Evolutionary conservation across 23 red algal species (phyloP).

Genomic region (Cyanidium caldarium): DNA sequence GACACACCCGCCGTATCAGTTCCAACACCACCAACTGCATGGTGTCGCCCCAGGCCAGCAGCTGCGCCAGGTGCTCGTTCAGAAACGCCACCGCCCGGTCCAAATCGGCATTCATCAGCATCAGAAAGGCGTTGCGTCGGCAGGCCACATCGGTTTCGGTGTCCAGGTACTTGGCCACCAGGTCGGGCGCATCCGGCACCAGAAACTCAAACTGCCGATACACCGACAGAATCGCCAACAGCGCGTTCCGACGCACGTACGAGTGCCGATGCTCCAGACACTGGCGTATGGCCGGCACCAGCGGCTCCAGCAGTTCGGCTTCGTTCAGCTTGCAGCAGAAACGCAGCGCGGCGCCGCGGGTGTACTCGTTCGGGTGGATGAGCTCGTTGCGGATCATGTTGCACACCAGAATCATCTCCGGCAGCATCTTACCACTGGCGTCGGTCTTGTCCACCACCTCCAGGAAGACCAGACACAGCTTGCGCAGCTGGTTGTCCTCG

Average conservation of each 20-base stretch:
- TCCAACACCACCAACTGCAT: constrained; percentile 75
- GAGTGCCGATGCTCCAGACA: constrained; percentile 89
- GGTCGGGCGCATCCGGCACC: constrained; percentile 76
- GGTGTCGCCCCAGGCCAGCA: constrained; percentile 66
- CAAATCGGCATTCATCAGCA: constrained; percentile 71
- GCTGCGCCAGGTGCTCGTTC: constrained; percentile 33
- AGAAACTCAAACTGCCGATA: constrained; percentile 80
- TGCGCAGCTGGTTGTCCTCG: constrained; percentile 86
- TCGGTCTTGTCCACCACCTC: constrained; percentile 87
- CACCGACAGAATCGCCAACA: constrained; percentile 59
- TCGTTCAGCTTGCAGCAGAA: constrained; percentile 97
- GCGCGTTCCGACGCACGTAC: constrained; percentile 90
- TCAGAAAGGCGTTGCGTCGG: constrained; percentile 72
- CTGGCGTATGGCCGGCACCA: constrained; percentile 79
- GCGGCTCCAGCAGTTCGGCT: constrained; percentile 80
- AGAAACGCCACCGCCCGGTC: constrained; percentile 71
- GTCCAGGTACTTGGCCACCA: constrained; percentile 53
- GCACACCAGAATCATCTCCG: constrained; percentile 96
- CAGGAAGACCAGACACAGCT: constrained; percentile 75
- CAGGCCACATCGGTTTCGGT: constrained; percentile 67
- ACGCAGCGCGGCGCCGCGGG: constrained; percentile 70
- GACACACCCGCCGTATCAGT: constrained; percentile 56
- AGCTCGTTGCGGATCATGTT: constrained; percentile 97
- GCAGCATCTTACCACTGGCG: constrained; percentile 76
- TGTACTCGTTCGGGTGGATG: constrained; percentile 91